These are phyloP conservation scores for Alternaria alternata DNA, from an alignment of 2,329 filamentous ascomycete species.

Conservation along the genomic window DNA sequence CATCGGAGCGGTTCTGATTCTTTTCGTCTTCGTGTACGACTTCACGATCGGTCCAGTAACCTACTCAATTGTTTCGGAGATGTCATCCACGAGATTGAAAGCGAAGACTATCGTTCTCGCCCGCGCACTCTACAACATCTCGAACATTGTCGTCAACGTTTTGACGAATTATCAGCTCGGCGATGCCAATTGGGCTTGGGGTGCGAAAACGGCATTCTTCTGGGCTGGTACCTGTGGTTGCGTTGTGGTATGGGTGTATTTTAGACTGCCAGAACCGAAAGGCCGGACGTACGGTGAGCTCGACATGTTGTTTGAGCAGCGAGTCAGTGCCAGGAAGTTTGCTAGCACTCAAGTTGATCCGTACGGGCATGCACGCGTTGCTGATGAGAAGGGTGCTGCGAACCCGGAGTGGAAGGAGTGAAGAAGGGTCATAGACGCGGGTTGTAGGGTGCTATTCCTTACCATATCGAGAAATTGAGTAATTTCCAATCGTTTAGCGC, in stretches of 20 bases:
- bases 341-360: conserved; percentile 32
- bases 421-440: not conserved
- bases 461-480: not conserved
- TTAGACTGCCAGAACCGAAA: conserved; percentile 78
- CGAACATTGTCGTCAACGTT: conserved; percentile 80
- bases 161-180: conserved; percentile 63
- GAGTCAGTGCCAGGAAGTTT: conserved; percentile 35
- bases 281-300: conserved; percentile 85
- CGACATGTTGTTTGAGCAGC: conserved; percentile 77
- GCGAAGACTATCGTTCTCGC: conserved; percentile 90
- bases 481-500: not conserved
- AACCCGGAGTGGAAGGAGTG: conserved; percentile 26
- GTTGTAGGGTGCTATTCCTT: not conserved
- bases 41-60: conserved; percentile 86
- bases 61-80: conserved; percentile 84
- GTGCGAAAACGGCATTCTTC: conserved; percentile 85
- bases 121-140: conserved; percentile 76
- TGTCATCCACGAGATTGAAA: conserved; percentile 81
- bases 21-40: conserved; percentile 75
- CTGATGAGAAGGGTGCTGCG: conserved; percentile 19
- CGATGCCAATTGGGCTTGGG: conserved; percentile 77
- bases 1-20: conserved; percentile 42
- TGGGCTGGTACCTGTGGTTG: conserved; percentile 80
- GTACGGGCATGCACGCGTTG: conserved; percentile 19
- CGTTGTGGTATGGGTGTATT: conserved; percentile 80